Base-by-base conservation (phyloP, 1,284 basidiomycete species). In the Cystobasidium sp. region DNA sequence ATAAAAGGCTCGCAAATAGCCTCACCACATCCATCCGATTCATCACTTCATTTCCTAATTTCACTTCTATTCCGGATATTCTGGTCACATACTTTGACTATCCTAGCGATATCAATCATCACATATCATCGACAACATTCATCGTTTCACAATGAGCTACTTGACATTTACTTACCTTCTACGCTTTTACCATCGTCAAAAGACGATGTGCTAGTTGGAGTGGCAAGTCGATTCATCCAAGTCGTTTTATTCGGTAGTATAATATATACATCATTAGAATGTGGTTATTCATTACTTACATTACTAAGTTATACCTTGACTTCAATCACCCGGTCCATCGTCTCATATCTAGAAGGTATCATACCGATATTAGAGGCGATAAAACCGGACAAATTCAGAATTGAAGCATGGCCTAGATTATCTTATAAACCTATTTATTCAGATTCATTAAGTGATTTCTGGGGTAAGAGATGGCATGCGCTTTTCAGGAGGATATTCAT, bases 401-500 rank as follows among this genome's bases (percentile, higher is more conserved):
- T 8, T 31, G 49, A 53, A 65, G 70, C 70, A 47, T 73, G 70
- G 70, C 70, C 70, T 31, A 41, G 70, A 43, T 55, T 73, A 49
- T 64, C 62, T 41, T 46, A 39, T 52, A 44, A 52, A 53, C 62
- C 62, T 14, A 8, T 46, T 9, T 49, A 7, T 24, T 49, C 70
- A 47, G 53, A 47, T 31, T 73, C 70, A 63, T 61, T 73, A 31
- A 22, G n/a, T 59, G 62, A 53, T 49, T 66, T 73, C 22, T 73
- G 70, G 70, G 70, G 62, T 41, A 73, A 55, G 41, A 55, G 52
- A 44, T 73, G 70, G 70, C 70, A 73, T 66, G 62, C 70, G 6
- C 62, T 73, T 12, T 73, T 73, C 24, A 65, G 53, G 47, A 46
- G 70, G 20, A 62, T 62, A 31, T 73, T 73, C 43, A 18, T 73